These are phyloP conservation scores for Golubevia pallescens DNA, from an alignment of 1,284 basidiomycete genomes.

Conservation along the genomic window DNA sequence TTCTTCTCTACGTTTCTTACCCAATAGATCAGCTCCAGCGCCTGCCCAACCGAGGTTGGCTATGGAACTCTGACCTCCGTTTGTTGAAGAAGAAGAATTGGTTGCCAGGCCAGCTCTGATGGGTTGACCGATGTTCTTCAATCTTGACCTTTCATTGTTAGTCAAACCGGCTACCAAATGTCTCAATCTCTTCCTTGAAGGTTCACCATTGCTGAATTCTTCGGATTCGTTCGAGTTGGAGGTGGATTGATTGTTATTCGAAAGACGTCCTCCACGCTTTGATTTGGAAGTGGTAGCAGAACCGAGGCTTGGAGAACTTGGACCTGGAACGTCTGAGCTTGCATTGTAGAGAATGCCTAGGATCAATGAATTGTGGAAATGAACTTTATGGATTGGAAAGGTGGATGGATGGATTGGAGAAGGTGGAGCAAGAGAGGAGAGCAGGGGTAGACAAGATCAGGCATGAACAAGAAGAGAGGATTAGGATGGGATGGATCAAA, in stretches of 20 bases:
- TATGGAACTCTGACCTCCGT: background rate
- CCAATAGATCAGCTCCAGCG: conserved; percentile 59
- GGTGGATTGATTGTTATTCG: conserved; percentile 2
- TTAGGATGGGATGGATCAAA: conserved; percentile 1
- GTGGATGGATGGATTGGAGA: background rate
- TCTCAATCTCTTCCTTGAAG: conserved; percentile 51
- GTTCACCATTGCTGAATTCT: conserved; percentile 17
- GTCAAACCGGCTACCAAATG: conserved; percentile 46
- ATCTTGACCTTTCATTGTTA: conserved; percentile 43
- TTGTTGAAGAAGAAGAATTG: background rate
- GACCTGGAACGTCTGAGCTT: conserved; percentile 45
- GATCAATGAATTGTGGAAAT: conserved; percentile 66
- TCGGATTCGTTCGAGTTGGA: conserved; percentile 15
- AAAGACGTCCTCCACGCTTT: conserved; percentile 1
- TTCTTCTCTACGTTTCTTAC: conserved; percentile 61
- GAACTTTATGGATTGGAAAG: conserved; percentile 34
- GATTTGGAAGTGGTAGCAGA: conserved; percentile 25
- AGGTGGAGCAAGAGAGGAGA: background rate
- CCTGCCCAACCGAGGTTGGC: conserved; percentile 51
- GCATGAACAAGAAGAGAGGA: background rate
- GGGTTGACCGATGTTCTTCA: conserved; percentile 47
- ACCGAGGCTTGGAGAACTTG: conserved; percentile 11
- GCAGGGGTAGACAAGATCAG: background rate
- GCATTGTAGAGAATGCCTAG: conserved; percentile 66
- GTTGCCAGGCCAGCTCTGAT: conserved; percentile 1